A percentile compares a stretch with the other conserved stretches of the same genome.
Evolutionary conservation across 768 basidiomycete species (phyloP).

Genomic region (Panus rudis): DNA sequence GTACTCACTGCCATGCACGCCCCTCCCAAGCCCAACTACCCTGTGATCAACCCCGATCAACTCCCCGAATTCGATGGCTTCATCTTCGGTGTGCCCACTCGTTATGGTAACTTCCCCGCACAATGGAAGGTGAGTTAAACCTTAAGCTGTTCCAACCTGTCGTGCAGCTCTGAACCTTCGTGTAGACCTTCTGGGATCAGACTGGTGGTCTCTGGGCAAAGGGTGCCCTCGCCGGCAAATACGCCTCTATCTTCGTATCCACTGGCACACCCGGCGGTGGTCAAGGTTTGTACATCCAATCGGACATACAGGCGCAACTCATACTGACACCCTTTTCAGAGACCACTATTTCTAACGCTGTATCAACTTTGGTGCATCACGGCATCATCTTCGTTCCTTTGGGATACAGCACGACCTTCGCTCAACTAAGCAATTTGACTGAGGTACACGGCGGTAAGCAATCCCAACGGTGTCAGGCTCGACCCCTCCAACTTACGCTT

Average conservation of each 20-base stretch:
- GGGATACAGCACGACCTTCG: constrained; percentile 39
- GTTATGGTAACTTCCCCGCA: constrained; percentile 74
- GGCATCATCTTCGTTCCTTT: constrained; percentile 48
- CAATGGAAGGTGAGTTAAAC: constrained; percentile 60
- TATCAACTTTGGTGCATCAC: constrained; percentile 49
- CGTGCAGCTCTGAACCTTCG: background rate
- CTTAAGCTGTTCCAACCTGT: background rate
- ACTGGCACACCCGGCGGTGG: constrained; percentile 73
- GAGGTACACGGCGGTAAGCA: constrained; percentile 40
- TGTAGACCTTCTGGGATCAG: constrained; percentile 65
- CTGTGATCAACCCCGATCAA: constrained; percentile 48
- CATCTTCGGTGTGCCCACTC: constrained; percentile 72
- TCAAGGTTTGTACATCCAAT: constrained; percentile 64
- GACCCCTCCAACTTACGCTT: background rate
- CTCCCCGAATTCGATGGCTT: constrained; percentile 62
- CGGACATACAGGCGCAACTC: constrained; percentile 60
- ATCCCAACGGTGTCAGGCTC: background rate
- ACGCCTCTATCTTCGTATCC: constrained; percentile 67
- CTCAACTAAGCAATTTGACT: constrained; percentile 31
- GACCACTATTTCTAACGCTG: constrained; percentile 27
- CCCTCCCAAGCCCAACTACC: constrained; percentile 64
- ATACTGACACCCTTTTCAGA: constrained; percentile 26
- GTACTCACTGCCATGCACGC: constrained; percentile 65
- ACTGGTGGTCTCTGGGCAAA: constrained; percentile 60
- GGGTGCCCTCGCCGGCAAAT: constrained; percentile 67